Conservation (phyloP, 148 eudicot species). For the Fagopyrum homotropicum region DNA sequence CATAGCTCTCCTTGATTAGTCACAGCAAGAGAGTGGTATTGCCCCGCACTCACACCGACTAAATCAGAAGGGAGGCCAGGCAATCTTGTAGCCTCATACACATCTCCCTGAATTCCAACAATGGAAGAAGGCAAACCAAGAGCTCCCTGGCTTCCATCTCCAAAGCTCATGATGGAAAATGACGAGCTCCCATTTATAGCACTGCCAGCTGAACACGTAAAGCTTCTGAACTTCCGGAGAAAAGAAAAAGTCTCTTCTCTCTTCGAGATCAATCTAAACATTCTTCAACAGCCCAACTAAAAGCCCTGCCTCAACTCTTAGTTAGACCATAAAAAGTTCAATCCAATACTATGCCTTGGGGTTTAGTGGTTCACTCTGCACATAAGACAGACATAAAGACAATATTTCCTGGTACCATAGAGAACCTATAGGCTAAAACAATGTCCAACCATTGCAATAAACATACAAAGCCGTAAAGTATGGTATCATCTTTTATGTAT, state of each 20-base stretch:
- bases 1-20: slow-evolving; percentile 72
- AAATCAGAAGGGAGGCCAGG: slow-evolving; percentile 66
- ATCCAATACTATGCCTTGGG: not conserved
- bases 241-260: slow-evolving; percentile 6
- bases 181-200: slow-evolving; percentile 19
- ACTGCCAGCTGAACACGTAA: slow-evolving; percentile 16
- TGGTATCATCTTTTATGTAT: too few species aligned
- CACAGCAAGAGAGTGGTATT: slow-evolving; percentile 91
- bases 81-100: slow-evolving; percentile 76
- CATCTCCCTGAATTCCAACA: slow-evolving; percentile 58
- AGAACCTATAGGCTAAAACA: slow-evolving; percentile 1
- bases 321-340: not conserved
- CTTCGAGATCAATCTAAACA: slow-evolving; percentile 23
- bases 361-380: not conserved
- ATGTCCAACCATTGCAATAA: not conserved
- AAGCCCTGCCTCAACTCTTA: not conserved
- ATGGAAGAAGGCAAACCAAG: slow-evolving; percentile 60
- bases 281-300: not conserved
- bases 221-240: slow-evolving; percentile 19
- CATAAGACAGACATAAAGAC: not conserved
- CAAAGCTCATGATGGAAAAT: slow-evolving; percentile 67
- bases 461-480: not conserved
- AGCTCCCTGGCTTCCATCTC: slow-evolving; percentile 91
- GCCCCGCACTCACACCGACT: slow-evolving; percentile 60
- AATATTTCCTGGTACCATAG: not conserved